Conservation (phyloP, 2,329 filamentous ascomycete genomes). For the Emmonsia crescens region DNA sequence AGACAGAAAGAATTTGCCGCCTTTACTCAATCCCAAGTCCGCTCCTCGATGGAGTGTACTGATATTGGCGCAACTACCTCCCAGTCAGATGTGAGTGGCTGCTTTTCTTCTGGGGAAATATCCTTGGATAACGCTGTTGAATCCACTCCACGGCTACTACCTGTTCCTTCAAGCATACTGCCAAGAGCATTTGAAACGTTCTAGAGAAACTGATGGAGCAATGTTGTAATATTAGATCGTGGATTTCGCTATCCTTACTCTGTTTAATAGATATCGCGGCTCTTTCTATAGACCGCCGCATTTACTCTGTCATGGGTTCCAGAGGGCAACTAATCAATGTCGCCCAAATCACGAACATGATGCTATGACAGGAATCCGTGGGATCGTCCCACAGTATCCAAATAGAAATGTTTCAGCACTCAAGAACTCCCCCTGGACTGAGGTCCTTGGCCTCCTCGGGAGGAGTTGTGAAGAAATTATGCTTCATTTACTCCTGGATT, state of each 20-base stretch:
- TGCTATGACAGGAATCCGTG: conserved; percentile 47
- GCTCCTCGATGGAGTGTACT: conserved; percentile 24
- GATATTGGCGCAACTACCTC: conserved; percentile 37
- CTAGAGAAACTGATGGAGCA: neutral
- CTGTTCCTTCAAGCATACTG: neutral
- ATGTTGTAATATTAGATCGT: conserved; percentile 46
- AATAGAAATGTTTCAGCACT: conserved; percentile 62
- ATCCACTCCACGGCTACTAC: too few relatives aligned
- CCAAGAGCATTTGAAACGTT: neutral
- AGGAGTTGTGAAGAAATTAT: conserved; percentile 65
- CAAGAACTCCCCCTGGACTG: conserved; percentile 62
- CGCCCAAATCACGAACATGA: conserved; percentile 22
- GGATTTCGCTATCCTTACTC: conserved; percentile 63
- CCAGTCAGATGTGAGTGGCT: conserved; percentile 47
- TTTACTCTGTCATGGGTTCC: conserved; percentile 74
- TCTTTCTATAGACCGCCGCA: conserved; percentile 51
- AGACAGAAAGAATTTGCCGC: conserved; percentile 47
- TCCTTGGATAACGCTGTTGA: too few relatives aligned
- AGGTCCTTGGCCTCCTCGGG: conserved; percentile 63
- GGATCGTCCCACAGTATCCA: conserved; percentile 50
- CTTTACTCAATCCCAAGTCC: conserved; percentile 52
- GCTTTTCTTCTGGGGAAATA: neutral
- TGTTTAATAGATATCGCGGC: conserved; percentile 53
- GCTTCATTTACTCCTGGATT: conserved; percentile 64
- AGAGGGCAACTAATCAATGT: conserved; percentile 35